These are phyloP conservation scores for Boletus insuetus DNA, from an alignment of 768 basidiomycete genomes.

Conservation along the genomic window DNA sequence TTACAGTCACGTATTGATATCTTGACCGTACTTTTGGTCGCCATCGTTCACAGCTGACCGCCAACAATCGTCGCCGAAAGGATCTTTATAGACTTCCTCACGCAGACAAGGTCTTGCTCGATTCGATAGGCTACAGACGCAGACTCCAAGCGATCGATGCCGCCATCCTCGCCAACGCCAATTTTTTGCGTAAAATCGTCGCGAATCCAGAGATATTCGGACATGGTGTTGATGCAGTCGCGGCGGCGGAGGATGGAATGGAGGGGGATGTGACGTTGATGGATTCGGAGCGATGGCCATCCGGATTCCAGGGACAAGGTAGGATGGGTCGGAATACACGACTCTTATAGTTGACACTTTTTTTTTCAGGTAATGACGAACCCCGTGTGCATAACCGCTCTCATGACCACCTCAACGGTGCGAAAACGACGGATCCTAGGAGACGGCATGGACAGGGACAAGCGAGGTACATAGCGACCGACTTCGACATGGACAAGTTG, in stretches of 20 bases:
- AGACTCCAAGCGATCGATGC: conserved; percentile 80
- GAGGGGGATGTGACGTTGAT: conserved; percentile 20
- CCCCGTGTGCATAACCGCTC: conserved; percentile 38
- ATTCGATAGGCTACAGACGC: conserved; percentile 66
- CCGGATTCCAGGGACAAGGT: conserved; percentile 3
- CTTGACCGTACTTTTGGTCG: background rate
- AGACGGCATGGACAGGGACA: conserved; percentile 6
- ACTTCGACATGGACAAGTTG: conserved; percentile 86
- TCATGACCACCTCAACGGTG: conserved; percentile 23
- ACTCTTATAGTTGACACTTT: background rate
- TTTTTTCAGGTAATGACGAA: conserved; percentile 22
- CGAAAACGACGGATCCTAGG: conserved; percentile 10
- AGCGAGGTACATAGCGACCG: conserved; percentile 48
- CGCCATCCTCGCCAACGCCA: conserved; percentile 76
- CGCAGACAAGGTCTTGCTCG: conserved; percentile 67
- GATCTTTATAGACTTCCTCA: conserved; percentile 70
- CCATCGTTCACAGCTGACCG: conserved; percentile 41
- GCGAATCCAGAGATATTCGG: conserved; percentile 82
- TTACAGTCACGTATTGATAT: background rate
- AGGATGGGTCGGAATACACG: conserved; percentile 20
- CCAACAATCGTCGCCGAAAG: conserved; percentile 68
- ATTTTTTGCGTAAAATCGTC: conserved; percentile 73
- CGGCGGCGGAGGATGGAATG: conserved; percentile 16
- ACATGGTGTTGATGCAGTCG: conserved; percentile 38
- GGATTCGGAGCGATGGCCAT: background rate